Base-by-base conservation (phyloP, 2,329 filamentous ascomycete genomes). In the Pseudogymnoascus sp. region DNA sequence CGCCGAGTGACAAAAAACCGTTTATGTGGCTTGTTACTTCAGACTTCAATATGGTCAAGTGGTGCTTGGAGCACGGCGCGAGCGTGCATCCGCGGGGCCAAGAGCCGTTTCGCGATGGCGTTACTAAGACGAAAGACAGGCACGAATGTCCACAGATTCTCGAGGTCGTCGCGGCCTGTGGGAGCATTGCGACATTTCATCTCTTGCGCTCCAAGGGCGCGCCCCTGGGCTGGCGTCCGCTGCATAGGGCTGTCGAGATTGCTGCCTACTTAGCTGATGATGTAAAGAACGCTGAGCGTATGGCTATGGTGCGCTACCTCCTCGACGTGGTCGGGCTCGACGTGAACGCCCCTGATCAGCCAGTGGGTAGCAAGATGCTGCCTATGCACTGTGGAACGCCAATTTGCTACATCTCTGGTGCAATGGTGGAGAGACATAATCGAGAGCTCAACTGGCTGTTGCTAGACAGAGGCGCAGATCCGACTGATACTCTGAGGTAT, bases 391-490 rank as follows among this genome's bases (percentile, higher is more conserved):
- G 29, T 3, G 27, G 41, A 2, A 63, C 62, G 9, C 62, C 62
- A 17, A 25, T 63, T 5, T 61, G 62, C 25, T 55, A 55, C 59
- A 38, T 63, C 35, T 33, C 62, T 61, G n/a, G 21, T 42, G 25
- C 2, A 29, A 48, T 7, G 13, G 7, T n/a, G 42, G 13, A 36
- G 27, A 48, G 42, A 48, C 33, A 55, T 29, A 27, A 10, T n/a
- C 36, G 59, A 25, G 62, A 63, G 41, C 25, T 61, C 25, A 39
- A 36, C 6, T 51, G 35, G 25, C 60, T 61, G 31, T 36, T 63
- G 35, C 59, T 63, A 8, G 59, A 63, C 36, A 27, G 33, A 25
- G 62, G 62, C 5, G 62, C 62, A 17, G 62, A 63, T 63, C 59
- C 59, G 51, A 59, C 42, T 25, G 10, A 12, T 5, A 15, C 42